phyloP scores from a whole-genome alignment of 306 rosid species.

The Acacia melanoxylon region DNA sequence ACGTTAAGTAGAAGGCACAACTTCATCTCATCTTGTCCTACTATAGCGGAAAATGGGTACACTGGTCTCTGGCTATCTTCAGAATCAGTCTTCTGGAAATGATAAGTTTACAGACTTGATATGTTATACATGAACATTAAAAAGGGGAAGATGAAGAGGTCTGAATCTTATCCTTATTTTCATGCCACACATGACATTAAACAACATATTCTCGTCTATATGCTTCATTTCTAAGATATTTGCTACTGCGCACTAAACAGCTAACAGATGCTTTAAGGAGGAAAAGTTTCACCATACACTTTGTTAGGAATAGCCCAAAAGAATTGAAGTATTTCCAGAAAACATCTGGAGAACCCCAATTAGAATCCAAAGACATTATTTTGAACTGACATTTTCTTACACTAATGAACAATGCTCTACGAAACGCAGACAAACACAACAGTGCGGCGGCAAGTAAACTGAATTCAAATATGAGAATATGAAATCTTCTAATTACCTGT shows the following conservation, averaged over 20 bases:
- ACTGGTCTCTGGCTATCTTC: constrained; percentile 86
- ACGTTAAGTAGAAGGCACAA: constrained; percentile 82
- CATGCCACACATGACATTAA: background rate
- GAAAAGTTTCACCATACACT: background rate
- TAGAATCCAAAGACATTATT: constrained; percentile 4
- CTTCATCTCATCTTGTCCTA: constrained; percentile 94
- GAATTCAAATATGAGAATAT: background rate
- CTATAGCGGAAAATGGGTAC: constrained; percentile 83
- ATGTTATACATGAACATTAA: background rate
- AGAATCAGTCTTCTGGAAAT: constrained; percentile 47
- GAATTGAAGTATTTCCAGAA: constrained; percentile 9
- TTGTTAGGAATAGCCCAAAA: background rate
- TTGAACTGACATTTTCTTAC: background rate
- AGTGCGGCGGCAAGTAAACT: background rate
- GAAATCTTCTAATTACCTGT: constrained; percentile 47
- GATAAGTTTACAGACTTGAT: constrained; percentile 17
- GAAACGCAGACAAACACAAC: background rate
- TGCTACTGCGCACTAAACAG: background rate
- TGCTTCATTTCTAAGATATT: background rate
- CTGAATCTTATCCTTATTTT: background rate
- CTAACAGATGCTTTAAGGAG: background rate
- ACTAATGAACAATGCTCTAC: background rate
- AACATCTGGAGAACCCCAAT: constrained; percentile 20
- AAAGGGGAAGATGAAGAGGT: background rate
- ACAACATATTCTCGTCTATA: constrained; percentile 4